Evolutionary conservation across 148 eudicot species (phyloP).

Genomic region (Diospyros kaki): DNA sequence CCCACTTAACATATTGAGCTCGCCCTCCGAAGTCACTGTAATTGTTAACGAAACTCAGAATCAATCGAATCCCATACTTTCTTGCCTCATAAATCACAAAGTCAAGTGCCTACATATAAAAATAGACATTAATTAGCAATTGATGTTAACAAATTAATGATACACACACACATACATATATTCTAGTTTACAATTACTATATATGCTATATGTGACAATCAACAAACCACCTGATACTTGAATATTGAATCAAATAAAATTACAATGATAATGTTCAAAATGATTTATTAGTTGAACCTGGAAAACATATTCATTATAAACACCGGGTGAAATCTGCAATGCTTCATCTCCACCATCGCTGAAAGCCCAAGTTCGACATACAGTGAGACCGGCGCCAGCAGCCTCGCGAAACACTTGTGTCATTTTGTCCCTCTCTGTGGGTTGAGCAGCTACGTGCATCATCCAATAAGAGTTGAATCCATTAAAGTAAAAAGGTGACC

Average conservation of each 20-base stretch:
- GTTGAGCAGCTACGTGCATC: constrained; percentile 86
- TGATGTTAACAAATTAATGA: too few species aligned
- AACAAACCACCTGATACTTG: too few species aligned
- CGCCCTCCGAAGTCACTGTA: too few species aligned
- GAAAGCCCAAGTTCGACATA: constrained; percentile 94
- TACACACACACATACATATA: too few species aligned
- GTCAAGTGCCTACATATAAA: background rate
- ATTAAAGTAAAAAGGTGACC: constrained; percentile 63
- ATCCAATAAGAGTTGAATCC: constrained; percentile 99
- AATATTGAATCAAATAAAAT: too few species aligned
- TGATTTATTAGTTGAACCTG: constrained; percentile 36
- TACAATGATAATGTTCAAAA: background rate
- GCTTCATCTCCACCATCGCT: constrained; percentile 91
- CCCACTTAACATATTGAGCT: constrained; percentile 23
- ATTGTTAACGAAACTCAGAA: constrained; percentile 15
- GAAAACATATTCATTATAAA: constrained; percentile 67
- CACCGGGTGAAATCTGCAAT: constrained; percentile 84
- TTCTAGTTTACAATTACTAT: too few species aligned
- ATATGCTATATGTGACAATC: too few species aligned
- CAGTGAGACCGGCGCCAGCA: constrained; percentile 89
- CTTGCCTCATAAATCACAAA: constrained; percentile 21
- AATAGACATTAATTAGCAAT: too few species aligned
- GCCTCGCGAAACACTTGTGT: constrained; percentile 59
- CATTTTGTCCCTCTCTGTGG: constrained; percentile 40
- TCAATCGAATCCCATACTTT: constrained; percentile 21